Conservation (phyloP, 2,329 filamentous ascomycete genomes). For the Colletotrichum liaoningense region DNA sequence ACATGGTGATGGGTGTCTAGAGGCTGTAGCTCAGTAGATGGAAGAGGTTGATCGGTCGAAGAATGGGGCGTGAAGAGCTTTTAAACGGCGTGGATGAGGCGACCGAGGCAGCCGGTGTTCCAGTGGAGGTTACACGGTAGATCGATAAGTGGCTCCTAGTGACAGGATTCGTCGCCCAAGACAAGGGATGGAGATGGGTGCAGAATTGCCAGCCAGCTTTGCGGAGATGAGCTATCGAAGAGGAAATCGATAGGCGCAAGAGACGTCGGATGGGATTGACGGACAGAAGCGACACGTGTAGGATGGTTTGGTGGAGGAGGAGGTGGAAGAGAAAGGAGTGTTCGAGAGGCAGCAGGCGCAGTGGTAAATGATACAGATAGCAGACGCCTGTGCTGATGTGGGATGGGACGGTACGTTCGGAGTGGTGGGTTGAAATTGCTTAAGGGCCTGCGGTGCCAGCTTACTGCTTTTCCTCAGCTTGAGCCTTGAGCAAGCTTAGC, state of each 20-base stretch:
- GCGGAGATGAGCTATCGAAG: not conserved
- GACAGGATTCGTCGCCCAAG: constrained; percentile 17
- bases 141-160: constrained; percentile 29
- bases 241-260: not conserved
- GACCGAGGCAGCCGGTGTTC: constrained; percentile 33
- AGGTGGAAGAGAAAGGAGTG: constrained; percentile 2
- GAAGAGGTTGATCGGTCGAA: not conserved
- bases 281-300: not conserved
- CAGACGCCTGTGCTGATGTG: constrained; percentile 21
- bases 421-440: constrained; percentile 15
- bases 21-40: not conserved
- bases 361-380: constrained; percentile 9
- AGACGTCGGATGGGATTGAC: not conserved
- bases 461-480: not conserved
- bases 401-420: constrained; percentile 17
- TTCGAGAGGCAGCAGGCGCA: constrained; percentile 8
- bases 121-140: constrained; percentile 35
- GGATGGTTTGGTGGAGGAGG: not conserved
- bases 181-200: constrained; percentile 4
- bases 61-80: constrained; percentile 31
- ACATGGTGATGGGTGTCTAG: constrained; percentile 44
- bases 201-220: constrained; percentile 1
- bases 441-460: not conserved
- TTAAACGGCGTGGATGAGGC: constrained; percentile 19
- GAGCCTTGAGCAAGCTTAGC: not conserved